A percentile compares a stretch with the other conserved stretches of the same genome.
Conservation (phyloP, 139 green algal species). For the Closterium sp. region DNA sequence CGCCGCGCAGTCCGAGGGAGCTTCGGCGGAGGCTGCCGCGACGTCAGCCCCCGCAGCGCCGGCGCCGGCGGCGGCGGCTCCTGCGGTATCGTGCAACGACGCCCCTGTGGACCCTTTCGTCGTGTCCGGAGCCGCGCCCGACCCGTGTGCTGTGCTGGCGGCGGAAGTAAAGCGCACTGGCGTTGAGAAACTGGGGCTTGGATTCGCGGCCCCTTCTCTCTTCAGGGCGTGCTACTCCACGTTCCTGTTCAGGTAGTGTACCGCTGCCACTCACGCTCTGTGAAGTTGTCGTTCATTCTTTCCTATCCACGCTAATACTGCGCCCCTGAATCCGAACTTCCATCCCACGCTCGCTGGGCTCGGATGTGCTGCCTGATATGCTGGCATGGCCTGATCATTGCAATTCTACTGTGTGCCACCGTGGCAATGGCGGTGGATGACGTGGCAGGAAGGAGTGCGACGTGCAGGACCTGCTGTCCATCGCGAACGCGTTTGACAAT, state of each 20-base stretch:
- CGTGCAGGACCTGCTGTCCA: not conserved
- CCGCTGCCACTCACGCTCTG: not conserved
- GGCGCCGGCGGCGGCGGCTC: not conserved
- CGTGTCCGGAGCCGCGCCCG: no score
- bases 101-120: not conserved
- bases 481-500: not conserved
- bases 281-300: no score
- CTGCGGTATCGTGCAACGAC: not conserved
- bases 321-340: no score
- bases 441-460: not conserved
- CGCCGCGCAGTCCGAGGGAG: no score
- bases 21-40: no score
- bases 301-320: no score
- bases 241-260: not conserved
- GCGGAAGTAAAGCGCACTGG: not conserved
- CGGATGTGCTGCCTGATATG: no score
- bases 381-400: not conserved
- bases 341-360: no score
- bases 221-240: not conserved
- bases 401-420: not conserved
- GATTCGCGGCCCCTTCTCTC: not conserved
- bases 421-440: not conserved
- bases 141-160: not conserved
- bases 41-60: no score
- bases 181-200: not conserved